A percentile compares a stretch with the other conserved stretches of the same genome.
These are phyloP conservation scores for Diacronema lutheri DNA, from an alignment of 78 protist genomes.

Conservation along the genomic window DNA sequence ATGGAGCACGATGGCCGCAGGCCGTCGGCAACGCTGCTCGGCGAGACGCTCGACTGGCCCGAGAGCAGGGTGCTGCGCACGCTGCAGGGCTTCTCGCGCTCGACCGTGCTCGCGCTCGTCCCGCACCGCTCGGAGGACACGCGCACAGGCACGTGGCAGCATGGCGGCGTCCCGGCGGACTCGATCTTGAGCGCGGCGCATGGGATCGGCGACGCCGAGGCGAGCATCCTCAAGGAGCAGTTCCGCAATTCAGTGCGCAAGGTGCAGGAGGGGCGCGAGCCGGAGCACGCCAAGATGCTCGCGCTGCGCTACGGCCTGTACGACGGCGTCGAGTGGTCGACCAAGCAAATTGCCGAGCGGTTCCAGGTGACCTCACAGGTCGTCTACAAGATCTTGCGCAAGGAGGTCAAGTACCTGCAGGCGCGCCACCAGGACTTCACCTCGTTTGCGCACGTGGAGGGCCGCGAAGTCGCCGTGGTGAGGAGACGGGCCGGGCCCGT, in stretches of 20 bases:
- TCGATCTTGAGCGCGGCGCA: neutral
- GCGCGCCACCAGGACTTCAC: too few species aligned
- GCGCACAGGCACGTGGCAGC: neutral
- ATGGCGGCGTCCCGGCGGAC: neutral
- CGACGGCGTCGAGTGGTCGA: slow-evolving; percentile 1
- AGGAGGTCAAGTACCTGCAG: too few species aligned
- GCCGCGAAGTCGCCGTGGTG: too few species aligned
- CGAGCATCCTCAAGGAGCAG: neutral
- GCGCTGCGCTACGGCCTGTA: slow-evolving; percentile 4
- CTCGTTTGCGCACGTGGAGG: too few species aligned
- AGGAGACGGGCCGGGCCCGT: too few species aligned
- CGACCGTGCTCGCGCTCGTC: neutral
- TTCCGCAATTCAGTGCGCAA: neutral
- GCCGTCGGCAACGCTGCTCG: neutral
- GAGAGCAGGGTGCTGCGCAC: neutral
- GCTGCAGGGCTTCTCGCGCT: neutral
- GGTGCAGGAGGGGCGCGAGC: neutral
- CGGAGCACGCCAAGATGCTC: neutral
- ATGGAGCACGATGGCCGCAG: neutral
- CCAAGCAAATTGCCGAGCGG: neutral
- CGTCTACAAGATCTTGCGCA: too few species aligned
- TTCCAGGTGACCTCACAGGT: neutral
- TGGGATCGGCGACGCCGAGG: neutral
- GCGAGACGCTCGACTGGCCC: neutral
- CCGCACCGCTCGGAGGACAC: neutral